Evolutionary conservation across 2,329 filamentous ascomycete species (phyloP).

Genomic region (Cladophialophora immunda): DNA sequence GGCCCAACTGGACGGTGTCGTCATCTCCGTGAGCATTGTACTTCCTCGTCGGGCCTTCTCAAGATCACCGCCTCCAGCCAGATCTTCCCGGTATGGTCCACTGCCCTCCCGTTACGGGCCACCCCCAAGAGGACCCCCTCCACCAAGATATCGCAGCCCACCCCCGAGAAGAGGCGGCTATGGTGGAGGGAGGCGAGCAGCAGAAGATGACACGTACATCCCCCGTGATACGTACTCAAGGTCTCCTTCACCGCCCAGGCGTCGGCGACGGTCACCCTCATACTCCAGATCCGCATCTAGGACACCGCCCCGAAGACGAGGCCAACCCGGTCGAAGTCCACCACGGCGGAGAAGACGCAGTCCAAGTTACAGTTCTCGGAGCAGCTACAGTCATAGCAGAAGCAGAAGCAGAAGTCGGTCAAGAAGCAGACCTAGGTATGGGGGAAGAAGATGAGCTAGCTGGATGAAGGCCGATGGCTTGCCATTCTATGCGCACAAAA

Average conservation of each 20-base stretch:
- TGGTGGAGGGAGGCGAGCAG: conserved; percentile 45
- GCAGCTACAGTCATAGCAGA: conserved; percentile 62
- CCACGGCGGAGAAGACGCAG: conserved; percentile 61
- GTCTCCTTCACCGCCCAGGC: conserved; percentile 49
- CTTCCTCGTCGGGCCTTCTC: conserved; percentile 84
- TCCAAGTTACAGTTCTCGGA: conserved; percentile 70
- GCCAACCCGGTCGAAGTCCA: conserved; percentile 47
- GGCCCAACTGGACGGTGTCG: conserved; percentile 85
- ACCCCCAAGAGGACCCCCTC: conserved; percentile 40
- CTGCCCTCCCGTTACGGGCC: conserved; percentile 49
- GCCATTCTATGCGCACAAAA: neutral
- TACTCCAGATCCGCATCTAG: conserved; percentile 51
- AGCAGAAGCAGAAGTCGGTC: conserved; percentile 57
- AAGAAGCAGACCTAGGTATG: conserved; percentile 57
- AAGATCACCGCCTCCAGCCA: conserved; percentile 76
- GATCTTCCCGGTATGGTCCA: conserved; percentile 63
- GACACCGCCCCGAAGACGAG: conserved; percentile 51
- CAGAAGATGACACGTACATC: conserved; percentile 62
- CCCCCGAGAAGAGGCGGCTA: conserved; percentile 49
- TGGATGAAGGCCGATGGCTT: neutral
- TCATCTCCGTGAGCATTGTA: conserved; percentile 87
- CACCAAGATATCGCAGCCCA: conserved; percentile 47
- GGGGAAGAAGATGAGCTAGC: conserved; percentile 39
- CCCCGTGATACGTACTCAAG: conserved; percentile 61
- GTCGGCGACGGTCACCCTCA: conserved; percentile 50